A percentile compares a stretch with the other conserved stretches of the same genome.
phyloP scores from a whole-genome alignment of 140 eudicot genomes.

The Bidens hawaiensis region DNA sequence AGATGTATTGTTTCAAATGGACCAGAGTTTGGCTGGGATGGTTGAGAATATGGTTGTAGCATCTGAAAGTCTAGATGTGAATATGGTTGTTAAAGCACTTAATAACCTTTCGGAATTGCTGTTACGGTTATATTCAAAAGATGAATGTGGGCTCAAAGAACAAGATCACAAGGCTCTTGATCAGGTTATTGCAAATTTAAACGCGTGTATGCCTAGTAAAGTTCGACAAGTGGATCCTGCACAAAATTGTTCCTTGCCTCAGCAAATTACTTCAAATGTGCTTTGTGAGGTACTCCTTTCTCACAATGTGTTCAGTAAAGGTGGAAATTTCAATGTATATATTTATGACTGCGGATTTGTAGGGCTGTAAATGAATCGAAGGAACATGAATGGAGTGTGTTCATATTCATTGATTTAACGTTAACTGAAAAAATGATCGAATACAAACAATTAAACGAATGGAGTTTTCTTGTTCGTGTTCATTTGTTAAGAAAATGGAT shows the following conservation, averaged over 20 bases:
- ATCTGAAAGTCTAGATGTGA: conserved; percentile 36
- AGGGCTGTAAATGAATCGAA: no score
- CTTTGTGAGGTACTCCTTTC: background rate
- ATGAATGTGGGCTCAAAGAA: conserved; percentile 31
- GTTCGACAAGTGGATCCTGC: conserved; percentile 20
- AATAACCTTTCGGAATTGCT: conserved; percentile 59
- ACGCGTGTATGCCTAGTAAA: conserved; percentile 37
- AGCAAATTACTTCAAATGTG: background rate
- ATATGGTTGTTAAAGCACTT: conserved; percentile 40
- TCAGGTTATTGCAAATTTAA: conserved; percentile 45
- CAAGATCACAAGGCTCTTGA: conserved; percentile 41
- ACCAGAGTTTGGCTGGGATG: conserved; percentile 14
- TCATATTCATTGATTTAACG: no score
- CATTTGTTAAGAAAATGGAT: no score
- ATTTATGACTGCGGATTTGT: background rate
- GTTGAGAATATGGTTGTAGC: conserved; percentile 31
- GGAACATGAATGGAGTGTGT: no score
- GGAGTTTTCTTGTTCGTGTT: no score
- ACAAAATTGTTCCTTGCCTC: conserved; percentile 5
- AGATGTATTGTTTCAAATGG: conserved; percentile 5
- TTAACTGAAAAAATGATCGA: no score
- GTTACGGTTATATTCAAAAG: conserved; percentile 26
- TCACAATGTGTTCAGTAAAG: background rate
- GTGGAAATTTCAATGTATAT: background rate
- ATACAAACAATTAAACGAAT: no score